phyloP scores from a whole-genome alignment of 2,329 filamentous ascomycete genomes.

The Lithohypha guttulata region DNA sequence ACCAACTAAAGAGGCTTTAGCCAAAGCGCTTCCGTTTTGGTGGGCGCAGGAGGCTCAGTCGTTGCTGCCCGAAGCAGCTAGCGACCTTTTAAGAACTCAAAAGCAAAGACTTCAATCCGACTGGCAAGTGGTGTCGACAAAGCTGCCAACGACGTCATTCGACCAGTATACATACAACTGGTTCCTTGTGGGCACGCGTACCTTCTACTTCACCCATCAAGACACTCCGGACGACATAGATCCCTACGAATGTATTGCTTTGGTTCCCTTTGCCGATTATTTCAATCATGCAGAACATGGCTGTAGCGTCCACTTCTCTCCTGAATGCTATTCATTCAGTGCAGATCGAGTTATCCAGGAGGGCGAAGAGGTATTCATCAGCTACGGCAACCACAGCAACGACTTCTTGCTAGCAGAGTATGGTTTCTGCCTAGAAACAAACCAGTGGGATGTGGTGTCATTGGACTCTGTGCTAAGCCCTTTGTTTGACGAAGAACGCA shows the following conservation, averaged over 20 bases:
- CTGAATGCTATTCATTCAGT: conserved; percentile 7
- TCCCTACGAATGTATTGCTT: conserved; percentile 35
- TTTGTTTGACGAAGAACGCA: conserved; percentile 12
- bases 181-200: conserved; percentile 50
- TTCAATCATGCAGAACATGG: conserved; percentile 35
- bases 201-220: conserved; percentile 46
- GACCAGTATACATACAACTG: conserved; percentile 38
- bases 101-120: conserved; percentile 5
- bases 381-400: conserved; percentile 13
- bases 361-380: conserved; percentile 12
- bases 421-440: conserved; percentile 10
- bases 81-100: conserved; percentile 8
- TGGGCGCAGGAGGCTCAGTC: conserved; percentile 1
- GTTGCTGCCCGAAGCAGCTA: conserved; percentile 6
- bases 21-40: conserved; percentile 8
- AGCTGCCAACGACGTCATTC: background rate
- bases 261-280: conserved; percentile 38
- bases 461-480: conserved; percentile 10
- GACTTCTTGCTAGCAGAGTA: conserved; percentile 14
- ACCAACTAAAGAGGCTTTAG: background rate
- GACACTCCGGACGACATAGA: conserved; percentile 29
- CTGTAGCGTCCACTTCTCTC: conserved; percentile 10
- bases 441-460: conserved; percentile 5
- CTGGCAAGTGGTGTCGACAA: conserved; percentile 7
- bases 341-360: background rate